Evolutionary conservation across 148 eudicot genomes (phyloP).

Genomic region (Rhododendron williamsianum): DNA sequence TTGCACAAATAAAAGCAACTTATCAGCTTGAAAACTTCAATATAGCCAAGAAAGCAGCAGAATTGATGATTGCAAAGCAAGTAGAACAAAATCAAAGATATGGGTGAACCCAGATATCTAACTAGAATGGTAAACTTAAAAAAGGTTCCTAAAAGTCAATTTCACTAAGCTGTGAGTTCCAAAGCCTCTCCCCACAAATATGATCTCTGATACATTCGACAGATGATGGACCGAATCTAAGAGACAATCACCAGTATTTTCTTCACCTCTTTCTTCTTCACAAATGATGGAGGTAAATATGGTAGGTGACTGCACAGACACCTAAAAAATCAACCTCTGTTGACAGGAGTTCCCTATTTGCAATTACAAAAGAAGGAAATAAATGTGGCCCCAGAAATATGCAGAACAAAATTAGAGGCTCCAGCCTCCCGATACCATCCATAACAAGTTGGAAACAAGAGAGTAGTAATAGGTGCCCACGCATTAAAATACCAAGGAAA

Average conservation of each 20-base stretch:
- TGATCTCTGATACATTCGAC: not conserved
- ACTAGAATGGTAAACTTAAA: not conserved
- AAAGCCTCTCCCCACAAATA: not conserved
- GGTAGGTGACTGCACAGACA: not conserved
- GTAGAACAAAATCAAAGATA: not conserved
- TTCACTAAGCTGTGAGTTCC: not conserved
- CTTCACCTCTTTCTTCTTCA: not conserved
- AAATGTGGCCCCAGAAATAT: not conserved
- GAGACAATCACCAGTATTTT: not conserved
- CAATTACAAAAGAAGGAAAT: not conserved
- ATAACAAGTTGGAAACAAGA: not conserved
- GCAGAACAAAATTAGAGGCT: not conserved
- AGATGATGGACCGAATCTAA: not conserved
- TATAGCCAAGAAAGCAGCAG: not conserved
- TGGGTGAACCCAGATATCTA: not conserved
- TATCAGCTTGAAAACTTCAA: not conserved
- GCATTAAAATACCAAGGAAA: not conserved
- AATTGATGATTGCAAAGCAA: not conserved
- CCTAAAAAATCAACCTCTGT: not conserved
- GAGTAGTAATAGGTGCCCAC: not conserved
- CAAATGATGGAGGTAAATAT: not conserved
- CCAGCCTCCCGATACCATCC: not conserved
- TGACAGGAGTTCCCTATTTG: not conserved
- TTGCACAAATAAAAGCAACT: conserved; percentile 5
- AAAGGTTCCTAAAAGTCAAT: not conserved